phyloP scores from a whole-genome alignment of 83 land plant genomes.

The Diphasiastrum complanatum region DNA sequence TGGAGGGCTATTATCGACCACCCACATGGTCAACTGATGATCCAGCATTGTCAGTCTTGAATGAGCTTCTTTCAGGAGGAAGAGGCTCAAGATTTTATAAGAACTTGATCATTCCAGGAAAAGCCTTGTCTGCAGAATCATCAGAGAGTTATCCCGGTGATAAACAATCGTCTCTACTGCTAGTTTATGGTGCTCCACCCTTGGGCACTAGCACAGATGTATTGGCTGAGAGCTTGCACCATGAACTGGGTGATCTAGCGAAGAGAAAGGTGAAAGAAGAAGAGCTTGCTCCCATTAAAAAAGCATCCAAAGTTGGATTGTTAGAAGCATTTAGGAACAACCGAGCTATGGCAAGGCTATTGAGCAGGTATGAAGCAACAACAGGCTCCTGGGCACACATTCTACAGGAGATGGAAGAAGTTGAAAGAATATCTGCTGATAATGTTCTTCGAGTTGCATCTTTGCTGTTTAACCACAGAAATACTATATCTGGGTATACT shows the following conservation, averaged over 20 bases:
- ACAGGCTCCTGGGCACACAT: constrained; percentile 17
- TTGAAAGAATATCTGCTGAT: constrained; percentile 14
- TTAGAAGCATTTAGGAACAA: constrained; percentile 26
- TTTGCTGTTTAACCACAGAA: constrained; percentile 11
- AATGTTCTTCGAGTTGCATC: constrained; percentile 18
- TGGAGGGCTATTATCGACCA: constrained; percentile 31
- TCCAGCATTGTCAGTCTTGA: constrained; percentile 20
- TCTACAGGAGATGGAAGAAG: constrained; percentile 9
- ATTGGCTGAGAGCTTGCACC: constrained; percentile 12
- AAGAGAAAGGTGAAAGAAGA: not conserved
- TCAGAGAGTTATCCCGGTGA: constrained; percentile 24
- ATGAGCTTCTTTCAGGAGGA: constrained; percentile 24
- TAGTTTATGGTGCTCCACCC: constrained; percentile 22
- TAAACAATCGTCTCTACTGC: constrained; percentile 18
- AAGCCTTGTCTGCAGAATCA: constrained; percentile 17
- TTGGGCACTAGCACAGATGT: constrained; percentile 1
- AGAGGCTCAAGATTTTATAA: constrained; percentile 23
- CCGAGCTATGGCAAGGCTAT: constrained; percentile 23
- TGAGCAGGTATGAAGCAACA: constrained; percentile 27
- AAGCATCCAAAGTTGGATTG: constrained; percentile 16
- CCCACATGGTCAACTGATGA: constrained; percentile 23
- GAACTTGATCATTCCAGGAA: constrained; percentile 17
- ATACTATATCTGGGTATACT: too few species aligned
- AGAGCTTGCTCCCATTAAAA: constrained; percentile 21
- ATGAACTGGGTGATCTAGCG: constrained; percentile 11